Evolutionary conservation across 371 early-diverging fungal species (phyloP).

Genomic region (Syncephalastrum racemosum): DNA sequence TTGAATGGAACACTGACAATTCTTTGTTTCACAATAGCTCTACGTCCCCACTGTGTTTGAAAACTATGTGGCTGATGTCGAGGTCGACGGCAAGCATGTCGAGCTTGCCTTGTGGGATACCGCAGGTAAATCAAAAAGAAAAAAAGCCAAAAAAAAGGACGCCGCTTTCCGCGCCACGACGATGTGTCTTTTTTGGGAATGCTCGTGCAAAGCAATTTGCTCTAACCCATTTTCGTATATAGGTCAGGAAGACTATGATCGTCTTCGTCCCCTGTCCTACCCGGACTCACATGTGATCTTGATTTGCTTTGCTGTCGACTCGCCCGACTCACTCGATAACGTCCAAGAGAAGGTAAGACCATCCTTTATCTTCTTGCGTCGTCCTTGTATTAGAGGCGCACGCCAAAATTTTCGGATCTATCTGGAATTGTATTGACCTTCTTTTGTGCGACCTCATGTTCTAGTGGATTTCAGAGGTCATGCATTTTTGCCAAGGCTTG

Average conservation of each 20-base stretch:
- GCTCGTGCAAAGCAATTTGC: slow-evolving; percentile 12
- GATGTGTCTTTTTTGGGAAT: slow-evolving; percentile 10
- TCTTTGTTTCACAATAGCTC: slow-evolving; percentile 17
- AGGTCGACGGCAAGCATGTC: slow-evolving; percentile 89
- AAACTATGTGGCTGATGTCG: slow-evolving; percentile 93
- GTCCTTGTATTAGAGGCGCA: neutral
- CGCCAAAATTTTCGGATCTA: neutral
- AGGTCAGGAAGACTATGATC: slow-evolving; percentile 95
- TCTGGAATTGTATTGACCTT: neutral
- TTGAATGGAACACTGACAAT: neutral
- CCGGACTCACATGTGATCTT: slow-evolving; percentile 96
- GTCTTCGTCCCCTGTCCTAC: slow-evolving; percentile 96
- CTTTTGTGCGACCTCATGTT: slow-evolving; percentile 8
- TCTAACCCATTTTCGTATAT: slow-evolving; percentile 19
- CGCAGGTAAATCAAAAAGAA: slow-evolving; percentile 64
- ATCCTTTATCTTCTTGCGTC: slow-evolving; percentile 6
- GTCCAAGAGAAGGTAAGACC: slow-evolving; percentile 77
- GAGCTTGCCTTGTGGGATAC: slow-evolving; percentile 99
- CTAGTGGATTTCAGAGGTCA: slow-evolving; percentile 92
- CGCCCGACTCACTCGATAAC: slow-evolving; percentile 94
- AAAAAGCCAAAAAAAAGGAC: neutral
- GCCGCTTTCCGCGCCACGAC: slow-evolving; percentile 5
- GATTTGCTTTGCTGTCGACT: slow-evolving; percentile 93
- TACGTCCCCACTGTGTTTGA: slow-evolving; percentile 97
- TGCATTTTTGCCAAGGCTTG: slow-evolving; percentile 85